A percentile compares a stretch with the other conserved stretches of the same genome.
Evolutionary conservation across 805 yeast genomes (phyloP).

Genomic region (Saccharomycopsis capsularis): DNA sequence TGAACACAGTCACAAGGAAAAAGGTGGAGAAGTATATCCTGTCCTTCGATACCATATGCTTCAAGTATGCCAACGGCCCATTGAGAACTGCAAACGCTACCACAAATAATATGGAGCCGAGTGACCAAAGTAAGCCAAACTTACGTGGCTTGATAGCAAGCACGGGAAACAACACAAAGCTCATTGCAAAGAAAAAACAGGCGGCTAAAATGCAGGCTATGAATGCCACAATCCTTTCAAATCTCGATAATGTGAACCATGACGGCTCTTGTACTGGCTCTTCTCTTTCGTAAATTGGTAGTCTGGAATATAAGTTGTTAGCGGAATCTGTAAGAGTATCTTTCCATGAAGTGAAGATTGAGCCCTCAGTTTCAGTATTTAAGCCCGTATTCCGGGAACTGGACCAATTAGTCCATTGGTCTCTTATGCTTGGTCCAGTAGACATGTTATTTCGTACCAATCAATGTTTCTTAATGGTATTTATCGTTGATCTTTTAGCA

Average conservation of each 20-base stretch:
- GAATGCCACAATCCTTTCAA: constrained; percentile 77
- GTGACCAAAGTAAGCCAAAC: constrained; percentile 84
- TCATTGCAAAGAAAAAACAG: constrained; percentile 67
- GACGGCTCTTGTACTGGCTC: constrained; percentile 57
- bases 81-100: constrained; percentile 89
- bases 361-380: constrained; percentile 1
- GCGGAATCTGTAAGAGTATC: constrained; percentile 26
- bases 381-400: constrained; percentile 5
- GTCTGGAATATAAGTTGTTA: constrained; percentile 53
- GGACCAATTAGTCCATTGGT: constrained; percentile 20
- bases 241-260: constrained; percentile 64
- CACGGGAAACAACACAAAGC: constrained; percentile 82
- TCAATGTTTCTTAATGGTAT: too few species aligned
- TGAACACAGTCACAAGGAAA: constrained; percentile 72
- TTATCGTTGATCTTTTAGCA: too few species aligned
- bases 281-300: constrained; percentile 50
- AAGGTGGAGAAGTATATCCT: constrained; percentile 76
- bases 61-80: constrained; percentile 80
- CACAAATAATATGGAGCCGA: constrained; percentile 84
- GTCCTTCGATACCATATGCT: constrained; percentile 68
- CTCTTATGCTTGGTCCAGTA: constrained; percentile 15
- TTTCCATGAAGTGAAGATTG: constrained; percentile 18
- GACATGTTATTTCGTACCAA: too few species aligned
- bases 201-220: constrained; percentile 72
- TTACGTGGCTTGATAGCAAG: constrained; percentile 85